Evolutionary conservation across 352 stramenopile genomes (phyloP).

Genomic region (Phytophthora megakarya): DNA sequence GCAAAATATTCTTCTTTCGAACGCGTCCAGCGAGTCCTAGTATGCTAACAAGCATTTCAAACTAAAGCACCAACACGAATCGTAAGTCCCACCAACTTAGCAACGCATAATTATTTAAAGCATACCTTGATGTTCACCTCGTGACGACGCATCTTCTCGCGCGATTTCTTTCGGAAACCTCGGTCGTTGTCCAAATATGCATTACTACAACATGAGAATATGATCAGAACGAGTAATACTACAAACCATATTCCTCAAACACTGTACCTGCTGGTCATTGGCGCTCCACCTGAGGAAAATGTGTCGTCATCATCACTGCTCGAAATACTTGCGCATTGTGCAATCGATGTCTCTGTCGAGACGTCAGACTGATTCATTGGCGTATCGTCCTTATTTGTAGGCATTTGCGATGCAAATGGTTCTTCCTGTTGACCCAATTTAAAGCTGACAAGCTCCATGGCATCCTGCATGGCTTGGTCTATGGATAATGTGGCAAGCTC

Average conservation of each 20-base stretch:
- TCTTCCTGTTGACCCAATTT: constrained; percentile 32
- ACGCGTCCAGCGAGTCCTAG: constrained; percentile 59
- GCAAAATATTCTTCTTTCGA: constrained; percentile 61
- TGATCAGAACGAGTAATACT: neutral
- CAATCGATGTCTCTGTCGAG: neutral
- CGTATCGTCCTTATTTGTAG: neutral
- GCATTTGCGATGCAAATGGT: neutral
- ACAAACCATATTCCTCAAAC: neutral
- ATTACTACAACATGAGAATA: neutral
- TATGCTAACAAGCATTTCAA: constrained; percentile 61
- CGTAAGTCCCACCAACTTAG: neutral
- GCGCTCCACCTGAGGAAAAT: constrained; percentile 9
- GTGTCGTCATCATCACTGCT: constrained; percentile 32
- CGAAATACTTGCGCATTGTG: constrained; percentile 29
- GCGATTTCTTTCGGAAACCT: constrained; percentile 65
- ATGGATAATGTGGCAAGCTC: constrained; percentile 1
- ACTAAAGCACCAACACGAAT: constrained; percentile 28
- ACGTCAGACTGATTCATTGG: constrained; percentile 1
- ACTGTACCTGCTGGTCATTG: constrained; percentile 38
- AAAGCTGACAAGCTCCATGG: constrained; percentile 44
- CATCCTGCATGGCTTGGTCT: constrained; percentile 24
- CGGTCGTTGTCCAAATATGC: constrained; percentile 42
- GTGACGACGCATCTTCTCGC: constrained; percentile 71
- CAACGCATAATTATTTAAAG: neutral
- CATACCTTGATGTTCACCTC: constrained; percentile 71